Base-by-base conservation (phyloP, 192 early-diverging fungal genomes). In the Obelidium mucronatum region DNA sequence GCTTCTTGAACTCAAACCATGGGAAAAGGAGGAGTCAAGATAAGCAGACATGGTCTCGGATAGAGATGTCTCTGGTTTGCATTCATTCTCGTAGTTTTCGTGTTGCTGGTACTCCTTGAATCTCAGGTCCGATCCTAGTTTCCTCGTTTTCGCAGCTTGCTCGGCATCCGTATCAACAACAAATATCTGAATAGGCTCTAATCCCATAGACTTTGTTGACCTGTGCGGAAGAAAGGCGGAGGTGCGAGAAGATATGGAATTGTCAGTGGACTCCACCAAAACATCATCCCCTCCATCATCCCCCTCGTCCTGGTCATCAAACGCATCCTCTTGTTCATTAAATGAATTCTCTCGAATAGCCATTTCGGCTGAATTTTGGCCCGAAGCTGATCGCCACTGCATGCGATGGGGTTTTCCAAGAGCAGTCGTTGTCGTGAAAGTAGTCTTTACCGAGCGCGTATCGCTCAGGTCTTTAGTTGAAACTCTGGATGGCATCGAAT, bases 391-490 rank as follows among this genome's bases (percentile, higher is more conserved):
- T 4, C 72, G 56, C 72, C 72, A 74, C 40, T 74, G 72, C 42
- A 74, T 74, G 13, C 72, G 13, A n/a, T 72, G 70, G n/a, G 70
- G 70, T 58, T 72, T 72, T 22, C 70, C 70, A 28, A 53, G 6
- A 1, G 59, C 56, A 22, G 70, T 72, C 34, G 30, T 19, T 34
- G 70, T 59, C 5, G 72, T 74, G 60, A 74, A 62, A 5, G 59
- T 48, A 31, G 72, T 74, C 40, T 51, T 37, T 13, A 74, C 35
- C 2, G 59, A 63, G 6, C 72, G 52, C 42, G 72, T 63, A 51
- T 74, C 72, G 58, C n/a, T n/a, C n/a, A n/a, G n/a, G n/a, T n/a
- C n/a, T 19, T 67, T 48, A 24, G 11, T 48, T 48, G 44, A 19
- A 48, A 19, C 44, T 48, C 44, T 48, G 8, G 8, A 15, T 6